These are phyloP conservation scores for Orobanche coerulescens DNA, from an alignment of 257 asterid genomes.

Conservation along the genomic window DNA sequence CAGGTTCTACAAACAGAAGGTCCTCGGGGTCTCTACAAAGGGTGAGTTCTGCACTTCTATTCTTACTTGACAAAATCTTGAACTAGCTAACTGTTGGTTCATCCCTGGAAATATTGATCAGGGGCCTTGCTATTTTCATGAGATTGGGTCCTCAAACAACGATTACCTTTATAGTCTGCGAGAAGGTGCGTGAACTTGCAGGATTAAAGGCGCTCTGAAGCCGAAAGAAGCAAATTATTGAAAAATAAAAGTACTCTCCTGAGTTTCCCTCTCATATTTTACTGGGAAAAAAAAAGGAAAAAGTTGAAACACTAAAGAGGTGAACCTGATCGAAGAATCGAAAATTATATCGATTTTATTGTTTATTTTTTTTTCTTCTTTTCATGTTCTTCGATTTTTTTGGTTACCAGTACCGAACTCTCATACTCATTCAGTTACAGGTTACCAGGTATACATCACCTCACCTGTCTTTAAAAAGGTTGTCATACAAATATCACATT, in stretches of 20 bases:
- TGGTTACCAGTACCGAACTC: background rate
- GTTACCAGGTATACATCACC: too few species aligned
- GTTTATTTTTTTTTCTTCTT: background rate
- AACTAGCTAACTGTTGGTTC: constrained; percentile 2
- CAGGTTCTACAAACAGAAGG: constrained; percentile 92
- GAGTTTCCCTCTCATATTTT: too few species aligned
- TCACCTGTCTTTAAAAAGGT: constrained; percentile 9
- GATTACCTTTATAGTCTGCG: constrained; percentile 78
- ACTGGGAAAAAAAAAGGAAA: too few species aligned
- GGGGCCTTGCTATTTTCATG: constrained; percentile 80
- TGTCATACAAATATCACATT: constrained; percentile 3
- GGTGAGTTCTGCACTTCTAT: constrained; percentile 42
- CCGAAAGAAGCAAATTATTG: too few species aligned
- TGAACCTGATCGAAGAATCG: constrained; percentile 5
- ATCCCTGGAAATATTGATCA: constrained; percentile 22
- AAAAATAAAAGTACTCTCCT: too few species aligned
- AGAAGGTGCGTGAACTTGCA: constrained; percentile 71
- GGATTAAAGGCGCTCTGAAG: constrained; percentile 72
- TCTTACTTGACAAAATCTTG: background rate
- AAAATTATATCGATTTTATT: too few species aligned
- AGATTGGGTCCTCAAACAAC: constrained; percentile 94
- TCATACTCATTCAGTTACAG: too few species aligned
- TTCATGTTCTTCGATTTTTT: background rate
- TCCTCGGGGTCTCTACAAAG: constrained; percentile 89
- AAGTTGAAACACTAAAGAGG: too few species aligned